Evolutionary conservation across 2,329 filamentous ascomycete genomes (phyloP).

Genomic region (Nigrograna mackinnonii): DNA sequence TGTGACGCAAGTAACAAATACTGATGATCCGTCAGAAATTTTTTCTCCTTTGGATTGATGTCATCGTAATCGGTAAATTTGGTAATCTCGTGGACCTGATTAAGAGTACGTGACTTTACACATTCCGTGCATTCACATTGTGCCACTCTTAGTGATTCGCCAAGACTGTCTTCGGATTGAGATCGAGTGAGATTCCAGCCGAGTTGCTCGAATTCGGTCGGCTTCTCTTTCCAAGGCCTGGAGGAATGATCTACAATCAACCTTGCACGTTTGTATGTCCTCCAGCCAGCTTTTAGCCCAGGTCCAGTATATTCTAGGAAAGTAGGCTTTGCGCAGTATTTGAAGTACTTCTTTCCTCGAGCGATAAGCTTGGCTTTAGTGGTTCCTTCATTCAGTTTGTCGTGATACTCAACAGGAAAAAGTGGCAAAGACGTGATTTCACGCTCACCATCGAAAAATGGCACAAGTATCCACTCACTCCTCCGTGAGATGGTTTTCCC

Average conservation of each 20-base stretch:
- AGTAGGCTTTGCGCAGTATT: conserved; percentile 3
- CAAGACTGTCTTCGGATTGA: not conserved
- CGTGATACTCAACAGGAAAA: conserved; percentile 6
- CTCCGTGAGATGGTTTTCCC: conserved; percentile 4
- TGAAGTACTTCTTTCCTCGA: conserved; percentile 10
- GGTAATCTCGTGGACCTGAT: not conserved
- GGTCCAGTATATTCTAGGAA: conserved; percentile 6
- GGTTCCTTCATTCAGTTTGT: conserved; percentile 1
- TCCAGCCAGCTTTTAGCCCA: not conserved
- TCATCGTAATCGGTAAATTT: conserved; percentile 9
- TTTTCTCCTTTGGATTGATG: conserved; percentile 1
- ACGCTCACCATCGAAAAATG: conserved; percentile 10
- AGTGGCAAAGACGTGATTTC: conserved; percentile 9
- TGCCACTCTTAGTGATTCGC: not conserved
- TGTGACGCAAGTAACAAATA: conserved; percentile 4
- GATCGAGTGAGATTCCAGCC: not conserved
- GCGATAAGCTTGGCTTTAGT: conserved; percentile 4
- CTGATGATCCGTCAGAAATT: conserved; percentile 8
- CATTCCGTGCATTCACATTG: conserved; percentile 3
- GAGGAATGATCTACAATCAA: conserved; percentile 6
- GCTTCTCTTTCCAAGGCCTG: conserved; percentile 4
- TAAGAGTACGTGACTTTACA: not conserved
- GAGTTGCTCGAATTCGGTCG: not conserved
- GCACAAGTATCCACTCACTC: conserved; percentile 2
- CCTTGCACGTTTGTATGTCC: conserved; percentile 1